Base-by-base conservation (phyloP, 2,329 filamentous ascomycete genomes). In the Dryadomyces sulphureus region DNA sequence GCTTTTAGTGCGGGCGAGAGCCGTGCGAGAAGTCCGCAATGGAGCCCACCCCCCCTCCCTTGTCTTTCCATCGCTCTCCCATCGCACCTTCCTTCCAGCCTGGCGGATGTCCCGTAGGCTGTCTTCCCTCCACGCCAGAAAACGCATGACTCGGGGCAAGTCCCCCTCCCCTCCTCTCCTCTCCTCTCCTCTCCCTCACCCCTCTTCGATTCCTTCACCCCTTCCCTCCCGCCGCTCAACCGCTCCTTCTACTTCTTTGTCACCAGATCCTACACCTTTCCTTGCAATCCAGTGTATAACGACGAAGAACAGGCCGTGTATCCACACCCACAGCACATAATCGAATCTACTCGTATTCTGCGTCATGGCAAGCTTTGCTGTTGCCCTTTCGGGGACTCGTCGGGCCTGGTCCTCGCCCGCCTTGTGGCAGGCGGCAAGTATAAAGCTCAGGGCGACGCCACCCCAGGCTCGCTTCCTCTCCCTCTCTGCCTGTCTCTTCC, bases 401-500 rank as follows among this genome's bases (percentile, higher is more conserved):
- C 27, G 27, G 27, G 27, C 27, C 16, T 32, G 27, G 27, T 32
- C 9, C 27, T 32, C 27, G 27, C 27, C 27, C 27, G 27, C 45
- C 19, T 21, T 24, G 2, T 20, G 22, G 32, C 12, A 21, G 5
- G 32, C 17, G 11, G 5, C 32, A 39, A 32, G 45, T 46, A 46
- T 46, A 46, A 46, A 46, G 40, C 45, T 24, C 5, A 25, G 30
- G 34, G 17, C 43, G 7, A 21, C 22, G 43, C 43, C 39, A 11
- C 22, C 40, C 43, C 24, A 19, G n/a, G 25, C 22, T 39, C 38
- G 38, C 14, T 21, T 20, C 11, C 3, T 25, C 30, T 16, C 21
- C 38, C 24, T 25, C 30, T 16, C 21, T 38, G 19, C 38, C 21
- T 17, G 14, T 32, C 22, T n/a, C 8, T n/a, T 27, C 22, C 39